Evolutionary conservation across 352 stramenopile genomes (phyloP), one percentile per base, ranked within the genome.

Genomic region (Phytophthora capsici): DNA sequence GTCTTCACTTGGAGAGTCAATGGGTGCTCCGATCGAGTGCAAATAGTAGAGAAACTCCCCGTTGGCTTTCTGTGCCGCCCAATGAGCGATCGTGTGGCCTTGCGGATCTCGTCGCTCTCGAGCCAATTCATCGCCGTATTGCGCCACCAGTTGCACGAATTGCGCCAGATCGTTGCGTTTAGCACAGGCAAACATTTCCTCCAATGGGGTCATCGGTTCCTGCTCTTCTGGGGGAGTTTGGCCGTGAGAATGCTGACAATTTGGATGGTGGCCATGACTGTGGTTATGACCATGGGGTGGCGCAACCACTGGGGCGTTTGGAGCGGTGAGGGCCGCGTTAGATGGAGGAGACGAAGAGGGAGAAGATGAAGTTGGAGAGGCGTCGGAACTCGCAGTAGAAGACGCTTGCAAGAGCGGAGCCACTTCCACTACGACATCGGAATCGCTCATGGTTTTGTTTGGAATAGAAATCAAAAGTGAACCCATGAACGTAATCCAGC

Each of bases 41-140:
- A 88, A 66, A 54, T 82, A 88, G 48, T 78, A 51, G n/a, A 94
- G 57, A 17, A 94, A 79, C 49, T 83, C 84, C 3, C 62, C 63
- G 22, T 62, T 79, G 17, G 78, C 69, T 16, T 77, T 72, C 65
- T 93, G 84, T 20, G 86, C 84, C 26, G 81, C 71, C 84, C 86
- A 94, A 65, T 94, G 86, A 25, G 74, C 64, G 32, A 91, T 50
- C 41, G 86, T 91, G 70, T 94, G 84, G 44, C 86, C 86, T 63
- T 85, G 77, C 1, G 75, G 53, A 57, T 94, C 86, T 32, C 79
- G 70, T 57, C 61, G 36, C 4, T 69, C 63, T 30, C 50, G 69
- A 44, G 69, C 69, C 32, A 91, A 20, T 47, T 78, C 52, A 28
- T 71, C 61, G 44, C 75, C 77, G 52, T 86, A 73, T 30, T 78